Evolutionary conservation across 2,329 filamentous ascomycete species (phyloP).

Genomic region (Alternaria ethzedia): DNA sequence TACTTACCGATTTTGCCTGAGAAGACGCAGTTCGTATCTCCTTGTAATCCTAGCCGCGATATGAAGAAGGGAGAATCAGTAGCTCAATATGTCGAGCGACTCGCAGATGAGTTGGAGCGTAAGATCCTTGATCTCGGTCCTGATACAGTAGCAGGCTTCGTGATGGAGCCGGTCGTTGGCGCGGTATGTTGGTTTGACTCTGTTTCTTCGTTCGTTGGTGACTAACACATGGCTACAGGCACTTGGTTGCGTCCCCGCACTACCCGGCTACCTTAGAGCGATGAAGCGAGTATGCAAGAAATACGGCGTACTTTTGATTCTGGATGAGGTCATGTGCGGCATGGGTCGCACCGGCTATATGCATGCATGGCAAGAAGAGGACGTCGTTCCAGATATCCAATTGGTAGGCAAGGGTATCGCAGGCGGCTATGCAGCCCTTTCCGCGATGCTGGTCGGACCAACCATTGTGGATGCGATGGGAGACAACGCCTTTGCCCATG

Average conservation of each 20-base stretch:
- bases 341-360: conserved; percentile 65
- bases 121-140: conserved; percentile 70
- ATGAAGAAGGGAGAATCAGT: conserved; percentile 60
- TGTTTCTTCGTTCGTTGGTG: background rate
- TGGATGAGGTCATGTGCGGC: conserved; percentile 81
- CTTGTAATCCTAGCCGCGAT: conserved; percentile 71
- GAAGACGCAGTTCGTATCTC: conserved; percentile 67
- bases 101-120: conserved; percentile 69
- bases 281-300: conserved; percentile 72
- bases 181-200: conserved; percentile 60
- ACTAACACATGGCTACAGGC: conserved; percentile 51
- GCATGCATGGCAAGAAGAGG: conserved; percentile 68
- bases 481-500: conserved; percentile 61
- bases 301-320: conserved; percentile 75
- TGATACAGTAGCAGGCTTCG: conserved; percentile 71
- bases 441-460: conserved; percentile 63
- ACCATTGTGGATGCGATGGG: conserved; percentile 59
- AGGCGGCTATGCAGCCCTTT: conserved; percentile 67
- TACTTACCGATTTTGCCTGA: conserved; percentile 66
- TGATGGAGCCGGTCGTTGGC: conserved; percentile 76
- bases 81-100: conserved; percentile 64
- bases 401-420: conserved; percentile 71
- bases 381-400: conserved; percentile 67
- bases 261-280: conserved; percentile 72
- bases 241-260: conserved; percentile 71